phyloP scores from a whole-genome alignment of 352 stramenopile species.

The Phytophthora hibernalis region DNA sequence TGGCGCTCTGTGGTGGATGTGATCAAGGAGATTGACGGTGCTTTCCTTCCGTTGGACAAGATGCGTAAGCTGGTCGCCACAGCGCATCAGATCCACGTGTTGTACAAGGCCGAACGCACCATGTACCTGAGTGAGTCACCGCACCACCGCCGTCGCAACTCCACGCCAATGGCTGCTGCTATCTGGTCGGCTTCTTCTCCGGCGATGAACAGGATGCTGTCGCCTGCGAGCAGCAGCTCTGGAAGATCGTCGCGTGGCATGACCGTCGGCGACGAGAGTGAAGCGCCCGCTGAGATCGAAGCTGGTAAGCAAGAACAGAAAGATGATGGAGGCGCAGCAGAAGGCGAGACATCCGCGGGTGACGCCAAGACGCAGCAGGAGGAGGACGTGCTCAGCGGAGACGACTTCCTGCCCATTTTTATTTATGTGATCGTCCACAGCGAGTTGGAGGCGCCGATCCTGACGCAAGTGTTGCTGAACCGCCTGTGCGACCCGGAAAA shows the following conservation, averaged over 20 bases:
- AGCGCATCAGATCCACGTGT: conserved; percentile 74
- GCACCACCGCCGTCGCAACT: conserved; percentile 49
- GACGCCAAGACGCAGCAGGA: conserved; percentile 33
- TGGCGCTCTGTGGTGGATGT: conserved; percentile 77
- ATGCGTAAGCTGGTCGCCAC: conserved; percentile 82
- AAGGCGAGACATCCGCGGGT: conserved; percentile 16
- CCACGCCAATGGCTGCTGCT: conserved; percentile 40
- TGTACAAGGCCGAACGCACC: conserved; percentile 70
- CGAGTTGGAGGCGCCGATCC: conserved; percentile 74
- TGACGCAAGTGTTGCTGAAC: conserved; percentile 85
- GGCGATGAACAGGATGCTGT: conserved; percentile 30
- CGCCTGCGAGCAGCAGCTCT: conserved; percentile 33
- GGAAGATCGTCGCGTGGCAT: conserved; percentile 36
- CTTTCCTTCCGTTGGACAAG: conserved; percentile 84
- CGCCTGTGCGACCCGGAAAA: conserved; percentile 87
- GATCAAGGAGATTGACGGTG: conserved; percentile 86
- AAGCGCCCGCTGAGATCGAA: conserved; percentile 24
- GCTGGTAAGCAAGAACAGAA: conserved; percentile 11
- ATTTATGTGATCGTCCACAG: conserved; percentile 91
- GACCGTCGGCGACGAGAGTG: conserved; percentile 35
- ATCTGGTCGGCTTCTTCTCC: conserved; percentile 22
- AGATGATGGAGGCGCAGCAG: conserved; percentile 6
- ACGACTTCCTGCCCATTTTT: conserved; percentile 90
- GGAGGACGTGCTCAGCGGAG: conserved; percentile 80
- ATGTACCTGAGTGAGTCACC: conserved; percentile 49